Conservation (phyloP, 169 alveolate species). For the Plasmodium adleri region DNA sequence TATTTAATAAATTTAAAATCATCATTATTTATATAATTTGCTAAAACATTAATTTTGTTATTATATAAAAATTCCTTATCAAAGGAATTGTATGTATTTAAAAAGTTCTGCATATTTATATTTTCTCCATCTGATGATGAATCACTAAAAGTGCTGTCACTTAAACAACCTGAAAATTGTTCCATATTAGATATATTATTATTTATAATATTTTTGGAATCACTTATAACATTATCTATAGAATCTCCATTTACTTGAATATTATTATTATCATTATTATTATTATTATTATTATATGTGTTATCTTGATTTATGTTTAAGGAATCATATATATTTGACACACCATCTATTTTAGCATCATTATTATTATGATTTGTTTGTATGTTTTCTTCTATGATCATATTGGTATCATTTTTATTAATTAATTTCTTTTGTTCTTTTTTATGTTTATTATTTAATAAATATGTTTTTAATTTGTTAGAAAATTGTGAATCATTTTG, state of each 20-base stretch:
- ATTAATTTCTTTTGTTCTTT: background rate
- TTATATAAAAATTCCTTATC: conserved; percentile 19
- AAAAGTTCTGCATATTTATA: conserved; percentile 51
- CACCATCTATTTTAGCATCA: too few relatives aligned
- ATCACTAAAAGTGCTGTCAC: conserved; percentile 20
- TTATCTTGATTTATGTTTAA: too few relatives aligned
- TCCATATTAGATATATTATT: too few relatives aligned
- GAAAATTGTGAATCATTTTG: conserved; percentile 22
- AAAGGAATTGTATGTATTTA: conserved; percentile 43
- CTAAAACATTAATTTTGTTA: conserved; percentile 2
- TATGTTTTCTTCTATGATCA: conserved; percentile 3
- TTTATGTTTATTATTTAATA: conserved; percentile 8
- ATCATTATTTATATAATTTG: too few relatives aligned
- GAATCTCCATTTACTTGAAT: too few relatives aligned
- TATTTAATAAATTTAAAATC: too few relatives aligned
- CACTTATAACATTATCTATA: too few relatives aligned
- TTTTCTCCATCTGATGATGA: conserved; percentile 69
- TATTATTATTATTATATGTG: too few relatives aligned
- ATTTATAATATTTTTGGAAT: too few relatives aligned
- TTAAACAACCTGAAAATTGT: too few relatives aligned
- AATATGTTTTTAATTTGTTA: conserved; percentile 29
- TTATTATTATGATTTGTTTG: background rate
- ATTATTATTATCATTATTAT: too few relatives aligned
- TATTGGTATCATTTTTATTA: background rate
- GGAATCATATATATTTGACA: too few relatives aligned